Conservation (phyloP, 1,139 yeast species). For the Pneumocystis oryctolagi region DNA sequence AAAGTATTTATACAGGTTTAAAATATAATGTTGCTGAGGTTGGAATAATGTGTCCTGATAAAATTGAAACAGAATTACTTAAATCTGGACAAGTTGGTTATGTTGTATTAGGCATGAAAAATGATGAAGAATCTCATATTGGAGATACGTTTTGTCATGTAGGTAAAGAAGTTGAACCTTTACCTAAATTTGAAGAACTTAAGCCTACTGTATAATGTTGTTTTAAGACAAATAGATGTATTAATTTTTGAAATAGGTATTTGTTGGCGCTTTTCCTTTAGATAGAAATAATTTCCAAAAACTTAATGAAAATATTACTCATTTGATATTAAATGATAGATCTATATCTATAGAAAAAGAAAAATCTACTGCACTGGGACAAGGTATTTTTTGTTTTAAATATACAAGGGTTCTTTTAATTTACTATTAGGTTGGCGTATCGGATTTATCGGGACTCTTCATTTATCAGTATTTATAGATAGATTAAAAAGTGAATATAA, state of each 20-base stretch:
- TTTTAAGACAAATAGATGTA: neutral
- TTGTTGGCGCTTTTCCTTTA: slow-evolving; percentile 95
- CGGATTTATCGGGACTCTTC: slow-evolving; percentile 86
- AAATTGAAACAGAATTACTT: slow-evolving; percentile 42
- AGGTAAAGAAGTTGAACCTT: slow-evolving; percentile 55
- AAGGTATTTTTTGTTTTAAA: slow-evolving; percentile 20
- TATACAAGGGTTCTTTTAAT: neutral
- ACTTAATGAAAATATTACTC: slow-evolving; percentile 78
- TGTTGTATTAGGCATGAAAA: slow-evolving; percentile 83
- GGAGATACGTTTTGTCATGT: slow-evolving; percentile 78
- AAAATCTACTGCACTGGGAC: slow-evolving; percentile 86
- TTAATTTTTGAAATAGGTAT: slow-evolving; percentile 26
- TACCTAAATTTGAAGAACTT: slow-evolving; percentile 92
- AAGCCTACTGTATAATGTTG: slow-evolving; percentile 67
- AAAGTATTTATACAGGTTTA: slow-evolving; percentile 62
- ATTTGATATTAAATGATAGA: slow-evolving; percentile 77
- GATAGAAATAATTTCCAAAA: slow-evolving; percentile 83
- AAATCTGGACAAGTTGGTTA: slow-evolving; percentile 91
- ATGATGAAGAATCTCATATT: slow-evolving; percentile 69
- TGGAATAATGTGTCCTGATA: slow-evolving; percentile 91
- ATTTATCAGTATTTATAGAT: slow-evolving; percentile 88
- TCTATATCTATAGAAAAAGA: slow-evolving; percentile 81
- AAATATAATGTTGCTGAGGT: slow-evolving; percentile 80
- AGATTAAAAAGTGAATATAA: slow-evolving; percentile 88
- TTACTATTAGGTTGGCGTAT: slow-evolving; percentile 63